A percentile compares a stretch with the other conserved stretches of the same genome.
These are phyloP conservation scores for Chrysoporthe austroafricana DNA, from an alignment of 2,329 filamentous ascomycete genomes.

Conservation along the genomic window DNA sequence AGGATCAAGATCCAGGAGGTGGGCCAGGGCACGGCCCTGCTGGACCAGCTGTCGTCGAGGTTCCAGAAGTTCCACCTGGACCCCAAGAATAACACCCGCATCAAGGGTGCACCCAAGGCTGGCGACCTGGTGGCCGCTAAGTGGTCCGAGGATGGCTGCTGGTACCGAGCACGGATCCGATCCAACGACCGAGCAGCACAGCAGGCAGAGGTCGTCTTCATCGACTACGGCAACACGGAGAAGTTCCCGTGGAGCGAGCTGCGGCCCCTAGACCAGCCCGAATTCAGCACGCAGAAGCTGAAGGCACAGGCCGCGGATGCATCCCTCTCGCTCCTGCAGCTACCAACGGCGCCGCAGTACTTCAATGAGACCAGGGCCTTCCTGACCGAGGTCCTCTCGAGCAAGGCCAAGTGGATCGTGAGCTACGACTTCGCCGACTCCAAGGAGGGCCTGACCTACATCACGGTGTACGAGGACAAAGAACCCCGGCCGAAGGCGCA, in stretches of 20 bases:
- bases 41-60: constrained; percentile 86
- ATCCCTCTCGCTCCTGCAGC: constrained; percentile 83
- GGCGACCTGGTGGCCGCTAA: constrained; percentile 90
- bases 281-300: constrained; percentile 81
- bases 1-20: constrained; percentile 91
- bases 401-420: constrained; percentile 74
- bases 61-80: constrained; percentile 92
- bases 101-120: constrained; percentile 80
- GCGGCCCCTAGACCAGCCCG: constrained; percentile 75
- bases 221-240: constrained; percentile 97
- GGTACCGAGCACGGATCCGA: constrained; percentile 91
- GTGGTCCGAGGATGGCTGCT: constrained; percentile 86
- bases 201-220: constrained; percentile 87
- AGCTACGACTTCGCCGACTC: constrained; percentile 84
- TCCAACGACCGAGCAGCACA: constrained; percentile 91
- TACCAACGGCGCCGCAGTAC: constrained; percentile 82
- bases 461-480: constrained; percentile 85
- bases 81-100: constrained; percentile 74
- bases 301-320: constrained; percentile 88
- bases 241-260: constrained; percentile 83
- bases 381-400: constrained; percentile 74
- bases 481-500: constrained; percentile 59
- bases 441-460: constrained; percentile 80
- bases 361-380: constrained; percentile 77
- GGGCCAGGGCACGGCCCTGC: constrained; percentile 79